Conservation (phyloP, 495 filamentous ascomycete genomes). For the Aspergillus sclerotiicarbonarius region DNA sequence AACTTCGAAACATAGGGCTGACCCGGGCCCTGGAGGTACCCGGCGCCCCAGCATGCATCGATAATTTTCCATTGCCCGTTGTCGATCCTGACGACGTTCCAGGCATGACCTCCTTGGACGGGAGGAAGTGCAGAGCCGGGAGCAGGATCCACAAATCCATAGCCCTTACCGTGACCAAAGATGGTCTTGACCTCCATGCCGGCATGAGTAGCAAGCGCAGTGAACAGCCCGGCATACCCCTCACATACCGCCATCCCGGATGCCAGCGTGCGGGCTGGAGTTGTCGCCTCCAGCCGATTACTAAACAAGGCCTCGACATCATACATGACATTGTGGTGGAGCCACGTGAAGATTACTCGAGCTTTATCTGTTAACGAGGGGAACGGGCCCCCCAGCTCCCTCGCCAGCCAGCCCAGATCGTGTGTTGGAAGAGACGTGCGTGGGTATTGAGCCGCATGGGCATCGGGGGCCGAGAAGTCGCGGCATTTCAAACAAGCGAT, state of each 20-base stretch:
- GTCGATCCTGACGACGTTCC: slow-evolving; percentile 90
- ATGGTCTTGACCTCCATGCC: slow-evolving; percentile 72
- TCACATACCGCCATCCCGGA: slow-evolving; percentile 84
- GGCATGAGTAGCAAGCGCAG: slow-evolving; percentile 66
- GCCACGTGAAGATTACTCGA: slow-evolving; percentile 88
- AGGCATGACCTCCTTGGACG: slow-evolving; percentile 67
- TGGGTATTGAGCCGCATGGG: slow-evolving; percentile 74
- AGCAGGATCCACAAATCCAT: slow-evolving; percentile 56
- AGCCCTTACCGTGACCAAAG: slow-evolving; percentile 84
- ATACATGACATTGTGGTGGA: slow-evolving; percentile 90
- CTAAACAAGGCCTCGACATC: slow-evolving; percentile 75
- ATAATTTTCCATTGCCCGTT: slow-evolving; percentile 86
- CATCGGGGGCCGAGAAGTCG: slow-evolving; percentile 81
- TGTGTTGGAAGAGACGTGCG: slow-evolving; percentile 61
- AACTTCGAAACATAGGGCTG: slow-evolving; percentile 66
- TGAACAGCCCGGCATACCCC: slow-evolving; percentile 85
- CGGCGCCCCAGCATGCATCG: slow-evolving; percentile 92
- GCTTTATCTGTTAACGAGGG: slow-evolving; percentile 83
- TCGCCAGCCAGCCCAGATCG: slow-evolving; percentile 69
- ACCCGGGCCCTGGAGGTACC: slow-evolving; percentile 49
- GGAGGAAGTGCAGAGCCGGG: slow-evolving; percentile 59
- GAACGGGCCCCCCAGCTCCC: slow-evolving; percentile 76
- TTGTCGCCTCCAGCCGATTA: slow-evolving; percentile 61
- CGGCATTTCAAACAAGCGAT: slow-evolving; percentile 71
- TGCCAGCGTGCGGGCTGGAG: slow-evolving; percentile 63